These are phyloP conservation scores for Blastocystis sp. DNA, from an alignment of 352 stramenopile genomes.

Conservation along the genomic window DNA sequence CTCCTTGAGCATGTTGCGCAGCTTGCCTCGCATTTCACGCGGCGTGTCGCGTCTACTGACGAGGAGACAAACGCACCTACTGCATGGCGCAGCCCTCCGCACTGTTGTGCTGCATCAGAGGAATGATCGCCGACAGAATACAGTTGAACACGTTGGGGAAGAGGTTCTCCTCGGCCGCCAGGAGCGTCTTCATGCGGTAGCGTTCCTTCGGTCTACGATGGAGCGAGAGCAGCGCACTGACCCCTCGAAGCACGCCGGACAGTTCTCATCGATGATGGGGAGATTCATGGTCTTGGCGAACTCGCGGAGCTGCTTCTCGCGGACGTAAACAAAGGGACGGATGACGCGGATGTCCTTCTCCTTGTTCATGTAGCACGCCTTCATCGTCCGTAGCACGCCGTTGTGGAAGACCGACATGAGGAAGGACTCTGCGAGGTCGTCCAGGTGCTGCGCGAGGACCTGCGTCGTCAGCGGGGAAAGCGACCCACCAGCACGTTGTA, in stretches of 20 bases:
- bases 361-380: conserved; percentile 92
- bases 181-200: conserved; percentile 89
- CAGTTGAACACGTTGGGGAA: conserved; percentile 72
- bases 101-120: conserved; percentile 53
- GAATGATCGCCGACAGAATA: conserved; percentile 58
- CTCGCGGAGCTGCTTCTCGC: conserved; percentile 81
- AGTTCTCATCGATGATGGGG: conserved; percentile 97
- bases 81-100: conserved; percentile 36
- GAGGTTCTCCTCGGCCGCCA: conserved; percentile 81
- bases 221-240: neutral
- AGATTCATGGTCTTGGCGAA: conserved; percentile 77
- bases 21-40: conserved; percentile 24
- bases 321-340: conserved; percentile 83
- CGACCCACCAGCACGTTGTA: conserved; percentile 74
- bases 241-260: conserved; percentile 92
- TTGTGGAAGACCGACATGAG: conserved; percentile 97
- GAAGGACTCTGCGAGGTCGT: conserved; percentile 91
- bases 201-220: conserved; percentile 69
- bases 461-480: conserved; percentile 61
- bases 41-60: conserved; percentile 28
- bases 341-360: conserved; percentile 83
- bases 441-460: conserved; percentile 86
- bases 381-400: conserved; percentile 92
- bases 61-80: neutral
- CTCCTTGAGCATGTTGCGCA: neutral